Percentiles rank a stretch among this genome's conserved stretches.
phyloP scores from a whole-genome alignment of 306 rosid genomes.

The Prunus padus region DNA sequence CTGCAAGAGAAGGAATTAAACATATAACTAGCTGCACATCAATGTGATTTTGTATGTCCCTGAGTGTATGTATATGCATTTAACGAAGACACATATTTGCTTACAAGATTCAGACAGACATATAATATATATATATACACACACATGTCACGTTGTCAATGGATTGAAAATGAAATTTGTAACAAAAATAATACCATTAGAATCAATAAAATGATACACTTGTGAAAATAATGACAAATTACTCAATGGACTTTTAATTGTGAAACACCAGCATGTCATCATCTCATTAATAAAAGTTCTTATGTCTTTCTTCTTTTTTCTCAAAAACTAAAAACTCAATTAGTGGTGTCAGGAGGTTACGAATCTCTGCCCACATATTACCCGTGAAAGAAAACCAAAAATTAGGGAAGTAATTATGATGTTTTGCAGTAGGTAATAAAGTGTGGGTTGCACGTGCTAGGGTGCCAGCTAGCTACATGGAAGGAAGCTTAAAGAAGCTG shows the following conservation, averaged over 20 bases:
- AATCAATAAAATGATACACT: neutral
- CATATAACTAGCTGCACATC: neutral
- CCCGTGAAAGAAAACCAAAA: neutral
- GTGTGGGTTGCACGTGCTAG: neutral
- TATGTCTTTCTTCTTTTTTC: too few species aligned
- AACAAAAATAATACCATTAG: neutral
- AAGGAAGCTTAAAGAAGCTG: conserved; percentile 4
- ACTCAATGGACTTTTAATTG: too few species aligned
- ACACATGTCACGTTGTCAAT: neutral
- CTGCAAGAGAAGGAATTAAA: conserved; percentile 11
- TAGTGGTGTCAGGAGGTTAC: rapidly evolving
- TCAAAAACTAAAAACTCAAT: too few species aligned
- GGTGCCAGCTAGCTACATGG: neutral
- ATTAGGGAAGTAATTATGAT: neutral
- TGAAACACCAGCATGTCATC: too few species aligned
- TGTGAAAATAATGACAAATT: neutral
- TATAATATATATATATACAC: too few species aligned
- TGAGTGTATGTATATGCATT: neutral
- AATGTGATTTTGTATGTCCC: conserved; percentile 2
- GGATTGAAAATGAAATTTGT: neutral
- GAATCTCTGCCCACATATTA: neutral
- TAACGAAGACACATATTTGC: neutral
- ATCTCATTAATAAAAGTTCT: too few species aligned
- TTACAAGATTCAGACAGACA: neutral
- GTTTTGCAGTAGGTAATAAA: neutral